A percentile compares a stretch with the other conserved stretches of the same genome.
phyloP scores from a whole-genome alignment of 1,284 basidiomycete species.

The Boletus sp. region DNA sequence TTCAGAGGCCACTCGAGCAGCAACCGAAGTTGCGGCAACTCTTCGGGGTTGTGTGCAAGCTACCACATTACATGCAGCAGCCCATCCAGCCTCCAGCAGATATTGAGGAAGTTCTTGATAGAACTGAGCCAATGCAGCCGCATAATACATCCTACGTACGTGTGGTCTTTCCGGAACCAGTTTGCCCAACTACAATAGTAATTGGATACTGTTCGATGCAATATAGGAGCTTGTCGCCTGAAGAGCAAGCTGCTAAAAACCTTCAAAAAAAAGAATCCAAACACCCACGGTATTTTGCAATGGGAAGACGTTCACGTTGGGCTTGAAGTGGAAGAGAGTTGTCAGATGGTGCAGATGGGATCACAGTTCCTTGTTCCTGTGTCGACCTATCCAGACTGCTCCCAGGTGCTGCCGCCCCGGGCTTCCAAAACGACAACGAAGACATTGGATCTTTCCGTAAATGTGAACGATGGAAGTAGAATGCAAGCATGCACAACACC shows the following conservation, averaged over 20 bases:
- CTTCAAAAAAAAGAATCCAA: neutral
- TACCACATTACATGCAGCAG: slow-evolving; percentile 71
- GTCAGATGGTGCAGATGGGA: slow-evolving; percentile 61
- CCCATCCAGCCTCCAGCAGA: slow-evolving; percentile 88
- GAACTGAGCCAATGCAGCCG: slow-evolving; percentile 1
- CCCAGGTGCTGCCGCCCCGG: slow-evolving; percentile 81
- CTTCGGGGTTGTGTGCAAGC: slow-evolving; percentile 93
- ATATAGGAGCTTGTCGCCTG: slow-evolving; percentile 77
- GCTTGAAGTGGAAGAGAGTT: slow-evolving; percentile 60
- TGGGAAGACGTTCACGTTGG: slow-evolving; percentile 80
- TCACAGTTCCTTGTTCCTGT: slow-evolving; percentile 67
- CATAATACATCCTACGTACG: slow-evolving; percentile 52
- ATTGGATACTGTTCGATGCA: slow-evolving; percentile 82
- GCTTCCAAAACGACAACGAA: slow-evolving; percentile 72
- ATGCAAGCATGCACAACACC: neutral
- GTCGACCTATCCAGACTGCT: slow-evolving; percentile 82
- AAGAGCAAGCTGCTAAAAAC: neutral
- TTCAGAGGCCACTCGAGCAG: slow-evolving; percentile 85
- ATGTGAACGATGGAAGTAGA: neutral
- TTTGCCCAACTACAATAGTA: slow-evolving; percentile 90
- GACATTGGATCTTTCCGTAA: slow-evolving; percentile 25
- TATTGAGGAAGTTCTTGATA: slow-evolving; percentile 87
- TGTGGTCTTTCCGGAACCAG: slow-evolving; percentile 96
- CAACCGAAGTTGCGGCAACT: slow-evolving; percentile 94
- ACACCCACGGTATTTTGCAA: slow-evolving; percentile 77